phyloP scores from a whole-genome alignment of 2,329 filamentous ascomycete genomes.

The Colletotrichum sp. region DNA sequence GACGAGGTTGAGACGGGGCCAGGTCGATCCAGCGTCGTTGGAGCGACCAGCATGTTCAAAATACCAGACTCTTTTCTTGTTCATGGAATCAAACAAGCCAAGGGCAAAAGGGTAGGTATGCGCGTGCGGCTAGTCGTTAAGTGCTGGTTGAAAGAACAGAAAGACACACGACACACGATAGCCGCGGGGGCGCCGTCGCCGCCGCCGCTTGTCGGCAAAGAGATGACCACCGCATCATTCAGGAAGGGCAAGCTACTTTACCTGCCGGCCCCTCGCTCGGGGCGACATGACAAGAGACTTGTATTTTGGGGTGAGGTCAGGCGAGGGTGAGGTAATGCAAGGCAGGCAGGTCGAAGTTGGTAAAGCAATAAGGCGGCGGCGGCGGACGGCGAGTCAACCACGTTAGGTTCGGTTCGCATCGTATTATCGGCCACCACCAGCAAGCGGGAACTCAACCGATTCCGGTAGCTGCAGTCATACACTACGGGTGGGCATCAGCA shows the following conservation, averaged over 20 bases:
- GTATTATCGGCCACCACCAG: not conserved
- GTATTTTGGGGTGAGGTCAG: not conserved
- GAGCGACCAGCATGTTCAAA: slow-evolving; percentile 1
- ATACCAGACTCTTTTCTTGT: not conserved
- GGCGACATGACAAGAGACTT: slow-evolving; percentile 1
- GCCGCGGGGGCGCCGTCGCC: not conserved
- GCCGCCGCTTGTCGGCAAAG: not conserved
- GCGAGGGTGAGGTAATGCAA: not conserved
- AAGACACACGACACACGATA: not conserved
- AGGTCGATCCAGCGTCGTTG: slow-evolving; percentile 7
- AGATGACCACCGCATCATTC: not conserved
- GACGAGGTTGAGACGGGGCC: not conserved
- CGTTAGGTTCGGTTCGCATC: not conserved
- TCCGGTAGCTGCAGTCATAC: slow-evolving; percentile 6
- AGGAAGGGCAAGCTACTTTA: not conserved
- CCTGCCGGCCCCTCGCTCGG: not conserved
- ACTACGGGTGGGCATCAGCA: not conserved
- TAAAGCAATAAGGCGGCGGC: not conserved
- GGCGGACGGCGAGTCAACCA: slow-evolving; percentile 13
- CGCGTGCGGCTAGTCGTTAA: not conserved
- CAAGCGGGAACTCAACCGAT: not conserved
- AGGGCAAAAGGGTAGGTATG: not conserved
- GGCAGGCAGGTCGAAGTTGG: not conserved
- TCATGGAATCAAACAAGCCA: not conserved
- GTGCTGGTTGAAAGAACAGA: slow-evolving; percentile 8